These are phyloP conservation scores for Pseudomicrostroma phylloplanum DNA, from an alignment of 1,284 basidiomycete species.

Conservation along the genomic window DNA sequence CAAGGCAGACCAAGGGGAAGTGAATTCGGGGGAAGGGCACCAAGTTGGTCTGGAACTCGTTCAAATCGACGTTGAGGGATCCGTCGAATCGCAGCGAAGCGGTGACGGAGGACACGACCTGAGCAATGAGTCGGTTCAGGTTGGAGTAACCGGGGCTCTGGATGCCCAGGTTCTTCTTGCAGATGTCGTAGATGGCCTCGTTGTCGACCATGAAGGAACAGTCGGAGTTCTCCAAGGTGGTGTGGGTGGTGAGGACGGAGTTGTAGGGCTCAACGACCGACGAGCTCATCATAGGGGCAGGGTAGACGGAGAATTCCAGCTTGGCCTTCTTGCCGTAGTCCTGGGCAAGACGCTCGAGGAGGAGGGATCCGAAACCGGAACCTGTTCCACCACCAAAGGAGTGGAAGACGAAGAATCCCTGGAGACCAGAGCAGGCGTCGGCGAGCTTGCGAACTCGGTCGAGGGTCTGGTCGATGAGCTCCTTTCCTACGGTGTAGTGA, in stretches of 20 bases:
- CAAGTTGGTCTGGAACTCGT: slow-evolving; percentile 98
- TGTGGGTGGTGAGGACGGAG: slow-evolving; percentile 96
- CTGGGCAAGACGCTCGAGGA: slow-evolving; percentile 88
- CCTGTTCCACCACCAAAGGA: slow-evolving; percentile 99
- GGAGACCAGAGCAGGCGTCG: slow-evolving; percentile 94
- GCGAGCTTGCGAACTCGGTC: slow-evolving; percentile 92
- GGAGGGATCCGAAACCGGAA: slow-evolving; percentile 94
- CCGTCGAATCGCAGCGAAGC: slow-evolving; percentile 96
- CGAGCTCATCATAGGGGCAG: slow-evolving; percentile 66
- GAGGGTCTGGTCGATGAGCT: slow-evolving; percentile 72
- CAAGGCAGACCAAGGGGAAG: slow-evolving; percentile 93
- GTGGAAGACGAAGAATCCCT: slow-evolving; percentile 99
- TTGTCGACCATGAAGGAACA: slow-evolving; percentile 63
- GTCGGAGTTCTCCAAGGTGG: slow-evolving; percentile 97
- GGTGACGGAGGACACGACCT: slow-evolving; percentile 92
- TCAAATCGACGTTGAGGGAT: slow-evolving; percentile 93
- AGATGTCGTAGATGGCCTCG: slow-evolving; percentile 86
- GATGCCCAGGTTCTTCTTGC: slow-evolving; percentile 89
- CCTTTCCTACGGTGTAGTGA: slow-evolving; percentile 90
- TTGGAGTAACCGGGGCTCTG: slow-evolving; percentile 84
- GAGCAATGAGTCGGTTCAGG: slow-evolving; percentile 88
- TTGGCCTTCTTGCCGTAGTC: slow-evolving; percentile 99
- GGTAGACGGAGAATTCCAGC: slow-evolving; percentile 97
- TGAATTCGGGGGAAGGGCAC: slow-evolving; percentile 81
- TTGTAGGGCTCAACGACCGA: slow-evolving; percentile 99